phyloP scores from a whole-genome alignment of 1,284 basidiomycete genomes.

The Kalmanozyma brasiliensis region DNA sequence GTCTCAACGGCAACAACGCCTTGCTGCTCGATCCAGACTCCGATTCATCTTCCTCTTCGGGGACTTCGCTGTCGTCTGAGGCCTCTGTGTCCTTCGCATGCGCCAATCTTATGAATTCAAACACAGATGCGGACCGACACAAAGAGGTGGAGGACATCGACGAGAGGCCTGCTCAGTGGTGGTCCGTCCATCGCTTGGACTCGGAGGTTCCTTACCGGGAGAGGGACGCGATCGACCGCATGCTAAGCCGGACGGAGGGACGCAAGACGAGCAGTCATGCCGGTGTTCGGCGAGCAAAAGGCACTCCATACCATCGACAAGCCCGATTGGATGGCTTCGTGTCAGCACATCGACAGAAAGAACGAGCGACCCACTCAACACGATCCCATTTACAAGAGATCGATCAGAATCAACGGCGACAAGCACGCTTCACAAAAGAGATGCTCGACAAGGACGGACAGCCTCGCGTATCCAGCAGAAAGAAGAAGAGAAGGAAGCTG shows the following conservation, averaged over 20 bases:
- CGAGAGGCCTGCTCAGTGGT: constrained; percentile 30
- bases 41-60: constrained; percentile 33
- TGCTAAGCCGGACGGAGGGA: constrained; percentile 52
- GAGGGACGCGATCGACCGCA: constrained; percentile 58
- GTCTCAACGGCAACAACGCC: constrained; percentile 26
- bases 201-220: constrained; percentile 29
- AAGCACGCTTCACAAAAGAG: background rate
- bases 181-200: constrained; percentile 29
- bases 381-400: constrained; percentile 28
- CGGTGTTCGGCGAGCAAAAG: background rate
- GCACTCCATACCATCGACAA: constrained; percentile 11
- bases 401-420: constrained; percentile 25
- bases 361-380: background rate
- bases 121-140: background rate
- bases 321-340: constrained; percentile 37
- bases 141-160: constrained; percentile 24
- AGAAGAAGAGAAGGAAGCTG: constrained; percentile 33
- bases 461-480: constrained; percentile 5
- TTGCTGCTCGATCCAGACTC: constrained; percentile 44
- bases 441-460: constrained; percentile 13
- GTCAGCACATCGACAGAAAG: constrained; percentile 9
- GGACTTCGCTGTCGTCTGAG: constrained; percentile 12
- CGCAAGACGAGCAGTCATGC: constrained; percentile 15
- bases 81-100: constrained; percentile 7
- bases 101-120: background rate